Conservation (phyloP, 257 asterid genomes). For the Hygrophila difformis region DNA sequence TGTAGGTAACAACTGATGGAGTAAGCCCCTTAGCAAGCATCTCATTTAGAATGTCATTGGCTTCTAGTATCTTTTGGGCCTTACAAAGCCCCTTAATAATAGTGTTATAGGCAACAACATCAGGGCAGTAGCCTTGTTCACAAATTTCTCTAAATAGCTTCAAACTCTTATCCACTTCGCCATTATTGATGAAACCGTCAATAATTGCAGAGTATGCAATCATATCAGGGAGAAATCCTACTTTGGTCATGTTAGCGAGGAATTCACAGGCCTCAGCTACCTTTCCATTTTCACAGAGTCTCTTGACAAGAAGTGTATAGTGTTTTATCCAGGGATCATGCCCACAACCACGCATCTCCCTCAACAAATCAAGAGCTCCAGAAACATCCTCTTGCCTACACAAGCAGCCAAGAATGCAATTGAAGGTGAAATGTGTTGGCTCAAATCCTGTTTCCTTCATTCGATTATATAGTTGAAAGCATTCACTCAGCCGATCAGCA, state of each 20-base stretch:
- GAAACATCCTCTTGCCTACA: slow-evolving; percentile 50
- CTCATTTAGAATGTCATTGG: slow-evolving; percentile 48
- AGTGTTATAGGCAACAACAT: slow-evolving; percentile 68
- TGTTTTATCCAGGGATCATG: slow-evolving; percentile 87
- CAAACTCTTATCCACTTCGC: slow-evolving; percentile 46
- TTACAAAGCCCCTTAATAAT: slow-evolving; percentile 70
- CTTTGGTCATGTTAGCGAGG: slow-evolving; percentile 47
- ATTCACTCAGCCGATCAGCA: slow-evolving; percentile 44
- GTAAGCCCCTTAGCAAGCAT: slow-evolving; percentile 61
- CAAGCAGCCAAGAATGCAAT: slow-evolving; percentile 73
- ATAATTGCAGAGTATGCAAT: slow-evolving; percentile 68
- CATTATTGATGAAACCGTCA: slow-evolving; percentile 52
- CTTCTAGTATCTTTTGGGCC: slow-evolving; percentile 44
- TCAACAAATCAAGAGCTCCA: slow-evolving; percentile 52
- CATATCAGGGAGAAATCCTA: slow-evolving; percentile 69
- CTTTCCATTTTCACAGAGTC: slow-evolving; percentile 54
- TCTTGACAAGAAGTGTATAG: slow-evolving; percentile 56
- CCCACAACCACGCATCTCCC: slow-evolving; percentile 66
- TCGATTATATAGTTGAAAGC: slow-evolving; percentile 51
- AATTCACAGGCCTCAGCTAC: slow-evolving; percentile 56
- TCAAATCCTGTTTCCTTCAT: slow-evolving; percentile 54
- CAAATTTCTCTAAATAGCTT: slow-evolving; percentile 58
- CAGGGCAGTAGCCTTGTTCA: slow-evolving; percentile 61
- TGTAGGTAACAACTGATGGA: slow-evolving; percentile 85
- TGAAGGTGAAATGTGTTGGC: slow-evolving; percentile 82